Percentiles rank a stretch among this genome's conserved stretches.
Evolutionary conservation across 306 rosid species (phyloP).

Genomic region (Neltuma alba): DNA sequence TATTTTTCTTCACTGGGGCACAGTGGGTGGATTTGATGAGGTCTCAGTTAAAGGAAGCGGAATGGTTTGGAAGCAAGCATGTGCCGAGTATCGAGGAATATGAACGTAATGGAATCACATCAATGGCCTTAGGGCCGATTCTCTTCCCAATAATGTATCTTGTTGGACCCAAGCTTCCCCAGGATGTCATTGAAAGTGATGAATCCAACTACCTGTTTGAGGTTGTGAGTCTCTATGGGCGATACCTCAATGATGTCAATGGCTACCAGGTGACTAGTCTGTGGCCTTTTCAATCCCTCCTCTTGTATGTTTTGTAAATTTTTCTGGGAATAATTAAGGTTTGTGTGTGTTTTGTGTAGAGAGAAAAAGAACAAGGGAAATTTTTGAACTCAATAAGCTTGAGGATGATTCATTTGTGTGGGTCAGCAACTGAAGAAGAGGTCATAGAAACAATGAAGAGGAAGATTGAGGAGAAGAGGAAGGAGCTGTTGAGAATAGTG

Average conservation of each 20-base stretch:
- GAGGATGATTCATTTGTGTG: too few species aligned
- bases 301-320: background rate
- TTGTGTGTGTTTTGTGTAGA: background rate
- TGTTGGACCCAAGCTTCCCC: background rate
- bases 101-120: conserved; percentile 41
- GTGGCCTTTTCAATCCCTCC: too few species aligned
- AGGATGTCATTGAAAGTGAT: background rate
- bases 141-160: background rate
- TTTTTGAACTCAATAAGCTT: too few species aligned
- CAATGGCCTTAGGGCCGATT: background rate
- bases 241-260: background rate
- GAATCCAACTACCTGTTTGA: background rate
- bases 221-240: background rate
- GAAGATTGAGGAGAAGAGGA: too few species aligned
- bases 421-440: too few species aligned
- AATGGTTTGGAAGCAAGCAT: conserved; percentile 46
- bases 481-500: too few species aligned
- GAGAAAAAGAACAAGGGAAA: too few species aligned
- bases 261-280: background rate
- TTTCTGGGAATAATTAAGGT: too few species aligned
- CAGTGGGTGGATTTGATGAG: conserved; percentile 59
- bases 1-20: too few species aligned
- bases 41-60: conserved; percentile 55
- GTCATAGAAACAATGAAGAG: too few species aligned
- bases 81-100: conserved; percentile 55